phyloP scores from a whole-genome alignment of 257 asterid genomes.

The Solanum pimpinellifolium region DNA sequence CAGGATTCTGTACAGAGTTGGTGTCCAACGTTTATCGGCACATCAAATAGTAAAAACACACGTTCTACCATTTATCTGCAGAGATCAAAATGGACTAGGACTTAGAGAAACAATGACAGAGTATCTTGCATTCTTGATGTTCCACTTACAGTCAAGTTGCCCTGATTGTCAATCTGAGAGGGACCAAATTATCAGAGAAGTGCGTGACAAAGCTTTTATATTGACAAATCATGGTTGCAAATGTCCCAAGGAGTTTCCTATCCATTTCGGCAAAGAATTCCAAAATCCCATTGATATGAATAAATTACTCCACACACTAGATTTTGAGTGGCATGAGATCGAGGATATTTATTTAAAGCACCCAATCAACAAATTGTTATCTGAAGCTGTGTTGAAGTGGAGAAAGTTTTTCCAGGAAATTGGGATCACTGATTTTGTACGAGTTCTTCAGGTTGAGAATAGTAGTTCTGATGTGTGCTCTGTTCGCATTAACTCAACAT shows the following conservation, averaged over 20 bases:
- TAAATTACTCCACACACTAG: conserved; percentile 42
- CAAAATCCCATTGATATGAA: conserved; percentile 53
- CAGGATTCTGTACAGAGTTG: conserved; percentile 68
- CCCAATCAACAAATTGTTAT: conserved; percentile 50
- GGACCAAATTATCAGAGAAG: conserved; percentile 38
- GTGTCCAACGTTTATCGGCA: conserved; percentile 77
- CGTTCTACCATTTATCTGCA: conserved; percentile 59
- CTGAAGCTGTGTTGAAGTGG: conserved; percentile 71
- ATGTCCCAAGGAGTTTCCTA: conserved; percentile 47
- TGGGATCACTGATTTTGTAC: conserved; percentile 82
- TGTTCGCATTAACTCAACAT: conserved; percentile 19
- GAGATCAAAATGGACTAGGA: conserved; percentile 23
- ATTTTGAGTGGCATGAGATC: conserved; percentile 64
- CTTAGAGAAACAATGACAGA: conserved; percentile 58
- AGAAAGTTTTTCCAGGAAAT: conserved; percentile 64
- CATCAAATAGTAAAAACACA: conserved; percentile 83
- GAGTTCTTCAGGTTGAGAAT: conserved; percentile 50
- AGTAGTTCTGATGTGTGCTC: conserved; percentile 28
- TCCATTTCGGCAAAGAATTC: conserved; percentile 62
- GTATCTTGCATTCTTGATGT: conserved; percentile 77
- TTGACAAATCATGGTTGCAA: conserved; percentile 71
- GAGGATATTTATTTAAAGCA: conserved; percentile 53
- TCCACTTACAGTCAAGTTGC: conserved; percentile 76
- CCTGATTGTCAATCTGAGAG: conserved; percentile 49
- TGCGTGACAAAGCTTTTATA: conserved; percentile 48